Conservation (phyloP, 2,329 filamentous ascomycete species). For the Fusarium protoensiforme region DNA sequence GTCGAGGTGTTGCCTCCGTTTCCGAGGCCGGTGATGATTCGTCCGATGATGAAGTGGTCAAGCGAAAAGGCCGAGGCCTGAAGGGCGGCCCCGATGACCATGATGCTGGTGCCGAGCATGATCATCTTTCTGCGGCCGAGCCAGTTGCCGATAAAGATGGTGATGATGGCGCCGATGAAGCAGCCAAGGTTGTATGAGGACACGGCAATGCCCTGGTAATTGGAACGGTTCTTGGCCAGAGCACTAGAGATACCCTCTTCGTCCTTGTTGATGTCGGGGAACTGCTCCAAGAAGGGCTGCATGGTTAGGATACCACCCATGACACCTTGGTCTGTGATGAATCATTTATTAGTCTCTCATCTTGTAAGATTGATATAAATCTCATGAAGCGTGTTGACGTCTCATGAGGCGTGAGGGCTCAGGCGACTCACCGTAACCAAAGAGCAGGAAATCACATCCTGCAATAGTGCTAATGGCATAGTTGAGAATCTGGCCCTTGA, state of each 20-base stretch:
- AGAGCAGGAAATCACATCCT: conserved; percentile 76
- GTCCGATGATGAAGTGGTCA: conserved; percentile 67
- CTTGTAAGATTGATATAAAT: not conserved
- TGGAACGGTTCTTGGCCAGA: conserved; percentile 57
- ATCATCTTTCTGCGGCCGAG: conserved; percentile 70
- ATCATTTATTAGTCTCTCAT: not conserved
- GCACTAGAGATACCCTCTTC: conserved; percentile 48
- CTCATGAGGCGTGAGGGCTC: not conserved
- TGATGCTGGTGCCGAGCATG: conserved; percentile 68
- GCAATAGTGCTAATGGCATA: conserved; percentile 77
- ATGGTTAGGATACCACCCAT: conserved; percentile 82
- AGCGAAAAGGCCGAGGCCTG: conserved; percentile 67
- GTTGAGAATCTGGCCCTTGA: conserved; percentile 73
- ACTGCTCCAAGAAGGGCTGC: conserved; percentile 66
- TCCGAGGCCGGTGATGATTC: conserved; percentile 68
- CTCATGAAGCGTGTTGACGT: not conserved
- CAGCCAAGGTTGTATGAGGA: conserved; percentile 71
- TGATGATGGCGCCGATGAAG: conserved; percentile 72
- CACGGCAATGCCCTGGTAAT: conserved; percentile 65
- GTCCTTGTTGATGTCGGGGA: conserved; percentile 62
- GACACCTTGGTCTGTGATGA: conserved; percentile 73
- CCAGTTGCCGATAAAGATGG: conserved; percentile 72
- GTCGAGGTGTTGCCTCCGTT: conserved; percentile 69
- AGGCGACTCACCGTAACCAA: conserved; percentile 61
- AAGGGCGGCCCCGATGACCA: conserved; percentile 67